Evolutionary conservation across 495 filamentous ascomycete species (phyloP).

Genomic region (Annulohypoxylon bovei): DNA sequence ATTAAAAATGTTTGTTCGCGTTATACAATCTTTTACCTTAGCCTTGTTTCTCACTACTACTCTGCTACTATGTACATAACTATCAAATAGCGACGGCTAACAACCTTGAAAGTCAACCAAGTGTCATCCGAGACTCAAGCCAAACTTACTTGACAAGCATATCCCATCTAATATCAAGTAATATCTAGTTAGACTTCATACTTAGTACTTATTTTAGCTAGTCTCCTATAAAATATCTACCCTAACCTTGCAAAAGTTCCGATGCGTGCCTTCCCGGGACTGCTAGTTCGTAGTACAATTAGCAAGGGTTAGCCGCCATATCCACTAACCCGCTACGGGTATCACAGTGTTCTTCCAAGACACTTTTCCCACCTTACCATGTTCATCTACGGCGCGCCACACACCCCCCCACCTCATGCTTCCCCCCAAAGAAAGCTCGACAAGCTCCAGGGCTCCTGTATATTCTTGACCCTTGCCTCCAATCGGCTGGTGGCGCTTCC

Average conservation of each 20-base stretch:
- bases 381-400: constrained; percentile 8
- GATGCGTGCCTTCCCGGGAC: constrained; percentile 32
- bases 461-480: constrained; percentile 33
- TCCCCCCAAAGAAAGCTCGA: constrained; percentile 5
- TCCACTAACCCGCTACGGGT: constrained; percentile 25
- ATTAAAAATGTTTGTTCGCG: constrained; percentile 5
- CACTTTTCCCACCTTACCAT: constrained; percentile 3
- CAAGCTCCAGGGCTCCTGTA: constrained; percentile 1
- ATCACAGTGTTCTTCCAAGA: constrained; percentile 11
- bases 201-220: constrained; percentile 9
- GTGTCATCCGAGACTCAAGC: constrained; percentile 16
- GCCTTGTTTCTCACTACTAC: background rate
- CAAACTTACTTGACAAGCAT: constrained; percentile 4
- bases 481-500: constrained; percentile 41
- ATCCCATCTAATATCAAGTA: background rate
- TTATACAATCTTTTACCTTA: background rate
- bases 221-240: background rate
- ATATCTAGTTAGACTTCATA: background rate
- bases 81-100: constrained; percentile 9
- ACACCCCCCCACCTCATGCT: constrained; percentile 5
- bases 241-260: constrained; percentile 36
- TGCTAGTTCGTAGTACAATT: constrained; percentile 21
- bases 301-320: constrained; percentile 26
- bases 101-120: constrained; percentile 3
- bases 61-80: too few relatives aligned